These are phyloP conservation scores for Prunus mira DNA, from an alignment of 306 rosid species.

Conservation along the genomic window DNA sequence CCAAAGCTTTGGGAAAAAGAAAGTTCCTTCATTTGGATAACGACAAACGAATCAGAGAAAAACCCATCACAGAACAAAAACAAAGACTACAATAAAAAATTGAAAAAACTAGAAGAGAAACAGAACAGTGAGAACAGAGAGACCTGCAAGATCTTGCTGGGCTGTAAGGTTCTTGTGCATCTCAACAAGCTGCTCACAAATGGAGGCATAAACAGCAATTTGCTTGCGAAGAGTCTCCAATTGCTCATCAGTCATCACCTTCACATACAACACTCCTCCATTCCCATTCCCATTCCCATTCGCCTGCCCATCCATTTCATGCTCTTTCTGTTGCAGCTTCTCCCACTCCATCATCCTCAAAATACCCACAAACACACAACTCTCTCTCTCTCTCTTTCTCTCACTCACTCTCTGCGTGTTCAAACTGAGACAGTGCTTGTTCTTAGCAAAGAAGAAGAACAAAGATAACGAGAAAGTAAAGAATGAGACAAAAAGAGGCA, in stretches of 20 bases:
- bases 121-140: constrained; percentile 1
- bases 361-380: no score
- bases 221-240: constrained; percentile 87
- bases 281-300: constrained; percentile 29
- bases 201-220: constrained; percentile 71
- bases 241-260: constrained; percentile 96
- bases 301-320: constrained; percentile 25
- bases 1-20: background rate
- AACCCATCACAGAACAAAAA: background rate
- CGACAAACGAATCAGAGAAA: background rate
- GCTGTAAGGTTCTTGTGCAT: constrained; percentile 76
- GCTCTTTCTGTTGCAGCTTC: constrained; percentile 41
- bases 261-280: constrained; percentile 56
- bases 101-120: background rate
- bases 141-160: constrained; percentile 87
- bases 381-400: background rate
- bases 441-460: background rate
- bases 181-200: constrained; percentile 81
- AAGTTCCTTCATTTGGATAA: background rate
- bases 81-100: background rate
- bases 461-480: constrained; percentile 32
- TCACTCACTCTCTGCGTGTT: background rate
- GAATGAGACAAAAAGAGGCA: constrained; percentile 21
- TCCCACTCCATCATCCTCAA: constrained; percentile 52
- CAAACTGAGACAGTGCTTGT: background rate